phyloP scores from a whole-genome alignment of 2,329 filamentous ascomycete species.

The Aspergillus quadricinctus region DNA sequence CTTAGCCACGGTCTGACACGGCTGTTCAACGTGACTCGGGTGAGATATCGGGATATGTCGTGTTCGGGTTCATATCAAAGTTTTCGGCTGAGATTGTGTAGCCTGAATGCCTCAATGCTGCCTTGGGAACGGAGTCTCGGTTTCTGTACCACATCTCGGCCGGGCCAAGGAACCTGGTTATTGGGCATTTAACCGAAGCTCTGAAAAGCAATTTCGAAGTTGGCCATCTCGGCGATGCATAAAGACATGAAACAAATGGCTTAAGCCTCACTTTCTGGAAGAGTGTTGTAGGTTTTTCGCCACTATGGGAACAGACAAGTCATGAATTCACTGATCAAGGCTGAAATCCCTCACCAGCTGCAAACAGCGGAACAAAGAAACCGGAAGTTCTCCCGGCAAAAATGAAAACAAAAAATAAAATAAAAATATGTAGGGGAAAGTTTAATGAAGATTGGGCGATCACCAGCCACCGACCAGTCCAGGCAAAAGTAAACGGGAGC shows the following conservation, averaged over 20 bases:
- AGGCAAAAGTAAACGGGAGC: neutral
- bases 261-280: neutral
- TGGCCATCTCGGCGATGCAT: neutral
- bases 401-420: neutral
- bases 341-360: neutral
- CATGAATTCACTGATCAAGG: neutral
- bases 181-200: too few species aligned
- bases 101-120: neutral
- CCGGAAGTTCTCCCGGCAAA: neutral
- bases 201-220: neutral
- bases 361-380: neutral
- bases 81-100: neutral
- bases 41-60: neutral
- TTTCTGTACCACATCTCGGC: neutral
- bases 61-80: neutral
- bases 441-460: neutral
- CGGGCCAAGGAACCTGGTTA: neutral
- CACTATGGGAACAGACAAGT: neutral
- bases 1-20: neutral
- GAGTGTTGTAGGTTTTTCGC: neutral
- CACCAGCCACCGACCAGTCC: neutral
- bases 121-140: neutral
- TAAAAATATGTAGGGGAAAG: neutral
- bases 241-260: neutral
- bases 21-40: neutral